Evolutionary conservation across 2,329 filamentous ascomycete species (phyloP), one percentile per base, ranked within the genome.

Genomic region (Plenodomus tracheiphilus): DNA sequence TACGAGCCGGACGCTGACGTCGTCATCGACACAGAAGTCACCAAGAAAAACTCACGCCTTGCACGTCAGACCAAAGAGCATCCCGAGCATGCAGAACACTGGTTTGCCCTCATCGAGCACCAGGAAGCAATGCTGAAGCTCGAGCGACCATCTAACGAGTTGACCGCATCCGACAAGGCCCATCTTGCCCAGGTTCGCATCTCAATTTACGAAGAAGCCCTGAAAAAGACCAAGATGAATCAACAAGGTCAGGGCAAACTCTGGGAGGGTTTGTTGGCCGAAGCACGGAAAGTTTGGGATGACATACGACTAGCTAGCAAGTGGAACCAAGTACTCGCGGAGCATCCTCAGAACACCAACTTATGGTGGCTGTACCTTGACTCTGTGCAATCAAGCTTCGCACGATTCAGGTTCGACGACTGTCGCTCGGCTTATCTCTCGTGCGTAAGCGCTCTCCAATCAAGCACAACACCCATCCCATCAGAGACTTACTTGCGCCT

Each of bases 131-230:
- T 95, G 46, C 74, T 93, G 36, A 75, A 75, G 43, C 74, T 77
- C 19, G 77, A 77, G 20, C 73, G 78, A 18, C 72, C 52, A 1
- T 37, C 66, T 64, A 51, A 75, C 74, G 63, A 78, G 66, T 22
- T 74, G 19, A 85, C 83, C 0, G 75, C 77, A 21, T 82, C 85
- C 2, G 88, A 94, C 63, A 75, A 77, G 42, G 81, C 80, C 53
- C 87, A 87, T 53, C 83, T 89, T 46, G 85, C 90, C 3, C 87
- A 94, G 55, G 84, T 96, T 46, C 93, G 90, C 57, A 75, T 96
- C 2, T 85, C 87, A 2, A 83, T 96, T 52, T 89, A 92, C 51
- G 85, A 93, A 56, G 85, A 90, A 52, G 92, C 92, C 0, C 70
- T 96, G 7, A 74, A 77, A 10, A 81, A 86, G 39, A 77, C 83